Evolutionary conservation across 2,329 filamentous ascomycete genomes (phyloP).

Genomic region (Fusarium humuli): DNA sequence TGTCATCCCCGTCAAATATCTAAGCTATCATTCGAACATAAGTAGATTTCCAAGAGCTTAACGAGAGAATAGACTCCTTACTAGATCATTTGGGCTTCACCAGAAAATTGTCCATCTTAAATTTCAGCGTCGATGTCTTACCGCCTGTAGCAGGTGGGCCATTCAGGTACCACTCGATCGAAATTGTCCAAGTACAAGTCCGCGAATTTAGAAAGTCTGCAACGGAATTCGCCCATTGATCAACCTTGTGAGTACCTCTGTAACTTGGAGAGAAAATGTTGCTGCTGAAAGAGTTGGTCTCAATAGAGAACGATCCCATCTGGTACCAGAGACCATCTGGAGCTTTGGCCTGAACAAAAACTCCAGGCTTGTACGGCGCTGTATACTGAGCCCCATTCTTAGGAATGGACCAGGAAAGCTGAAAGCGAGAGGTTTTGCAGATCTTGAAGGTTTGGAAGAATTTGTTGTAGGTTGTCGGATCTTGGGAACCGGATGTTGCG

Average conservation of each 20-base stretch:
- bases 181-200: slow-evolving; percentile 8
- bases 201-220: slow-evolving; percentile 3
- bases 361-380: neutral
- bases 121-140: neutral
- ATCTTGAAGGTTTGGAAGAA: slow-evolving; percentile 6
- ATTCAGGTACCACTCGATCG: slow-evolving; percentile 9
- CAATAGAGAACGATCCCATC: neutral
- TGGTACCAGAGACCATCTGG: neutral
- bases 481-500: neutral
- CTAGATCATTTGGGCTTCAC: neutral
- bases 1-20: too few relatives aligned
- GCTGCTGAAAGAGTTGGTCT: neutral
- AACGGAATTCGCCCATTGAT: neutral
- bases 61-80: too few relatives aligned
- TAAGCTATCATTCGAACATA: too few relatives aligned
- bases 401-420: slow-evolving; percentile 1
- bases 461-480: neutral
- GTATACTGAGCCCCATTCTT: neutral
- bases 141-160: fast-evolving
- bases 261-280: neutral
- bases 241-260: neutral
- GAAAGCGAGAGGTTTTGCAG: slow-evolving; percentile 1
- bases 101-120: slow-evolving; percentile 9
- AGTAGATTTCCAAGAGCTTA: too few relatives aligned
- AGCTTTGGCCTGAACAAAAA: neutral